Percentiles rank a stretch among this genome's conserved stretches.
Conservation (phyloP, 2,329 filamentous ascomycete species). For the Fusarium tricinctum region DNA sequence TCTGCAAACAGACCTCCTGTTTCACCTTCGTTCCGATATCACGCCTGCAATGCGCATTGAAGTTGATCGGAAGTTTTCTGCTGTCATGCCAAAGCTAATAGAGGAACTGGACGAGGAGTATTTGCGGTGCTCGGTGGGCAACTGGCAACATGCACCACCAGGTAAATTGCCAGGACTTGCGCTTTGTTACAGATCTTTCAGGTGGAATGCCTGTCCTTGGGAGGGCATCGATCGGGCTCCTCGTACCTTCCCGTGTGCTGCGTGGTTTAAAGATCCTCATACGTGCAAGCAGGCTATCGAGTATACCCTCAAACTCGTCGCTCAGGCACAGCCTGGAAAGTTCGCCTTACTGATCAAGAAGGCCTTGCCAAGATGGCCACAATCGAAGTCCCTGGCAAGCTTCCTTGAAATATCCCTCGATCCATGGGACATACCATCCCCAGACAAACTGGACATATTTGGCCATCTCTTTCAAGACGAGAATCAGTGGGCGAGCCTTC, state of each 20-base stretch:
- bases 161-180: too few relatives aligned
- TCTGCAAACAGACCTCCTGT: neutral
- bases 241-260: too few relatives aligned
- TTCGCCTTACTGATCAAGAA: neutral
- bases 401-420: neutral
- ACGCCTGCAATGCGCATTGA: neutral
- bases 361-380: neutral
- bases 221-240: too few relatives aligned
- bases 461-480: neutral
- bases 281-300: neutral
- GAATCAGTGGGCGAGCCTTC: neutral
- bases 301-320: neutral
- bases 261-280: too few relatives aligned
- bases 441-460: neutral
- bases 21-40: neutral
- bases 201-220: too few relatives aligned
- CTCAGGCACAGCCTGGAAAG: fast-evolving
- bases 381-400: too few relatives aligned
- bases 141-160: too few relatives aligned
- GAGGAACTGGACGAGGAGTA: too few relatives aligned
- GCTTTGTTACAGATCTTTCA: too few relatives aligned
- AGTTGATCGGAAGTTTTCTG: neutral
- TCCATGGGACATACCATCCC: neutral
- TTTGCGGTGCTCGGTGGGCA: too few relatives aligned
- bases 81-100: neutral